Evolutionary conservation across 1,139 yeast genomes (phyloP).

Genomic region (Magnusiomyces suaveolens): DNA sequence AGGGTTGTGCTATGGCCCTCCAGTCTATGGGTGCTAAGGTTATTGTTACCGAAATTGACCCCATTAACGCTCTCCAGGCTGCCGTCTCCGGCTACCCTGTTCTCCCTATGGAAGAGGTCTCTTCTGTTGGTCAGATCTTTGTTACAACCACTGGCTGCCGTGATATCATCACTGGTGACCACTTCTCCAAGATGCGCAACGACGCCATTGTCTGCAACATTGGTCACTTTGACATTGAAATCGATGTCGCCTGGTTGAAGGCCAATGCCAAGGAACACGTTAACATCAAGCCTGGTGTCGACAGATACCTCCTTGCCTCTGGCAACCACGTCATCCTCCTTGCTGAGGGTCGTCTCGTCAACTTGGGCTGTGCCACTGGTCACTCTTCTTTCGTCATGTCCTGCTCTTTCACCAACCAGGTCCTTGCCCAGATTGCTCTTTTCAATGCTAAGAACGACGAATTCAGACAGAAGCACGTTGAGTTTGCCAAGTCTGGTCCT

Average conservation of each 20-base stretch:
- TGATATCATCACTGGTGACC: conserved; percentile 87
- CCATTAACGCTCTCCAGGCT: conserved; percentile 98
- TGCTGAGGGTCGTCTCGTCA: conserved; percentile 99
- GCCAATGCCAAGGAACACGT: conserved; percentile 81
- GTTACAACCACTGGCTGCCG: conserved; percentile 99
- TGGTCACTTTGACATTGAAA: conserved; percentile 99
- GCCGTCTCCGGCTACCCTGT: conserved; percentile 99
- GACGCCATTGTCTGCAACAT: conserved; percentile 99
- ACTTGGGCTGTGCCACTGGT: conserved; percentile 99
- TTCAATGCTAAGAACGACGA: conserved; percentile 78
- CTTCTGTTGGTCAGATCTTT: conserved; percentile 88
- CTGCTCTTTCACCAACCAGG: conserved; percentile 99
- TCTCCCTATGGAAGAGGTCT: conserved; percentile 91
- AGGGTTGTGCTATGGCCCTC: conserved; percentile 99
- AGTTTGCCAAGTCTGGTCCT: conserved; percentile 88
- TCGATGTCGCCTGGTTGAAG: conserved; percentile 97
- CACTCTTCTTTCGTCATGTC: conserved; percentile 99
- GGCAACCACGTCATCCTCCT: conserved; percentile 94
- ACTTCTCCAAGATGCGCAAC: conserved; percentile 91
- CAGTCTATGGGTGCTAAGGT: conserved; percentile 99
- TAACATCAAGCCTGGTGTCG: conserved; percentile 99
- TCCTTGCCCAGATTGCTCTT: conserved; percentile 96
- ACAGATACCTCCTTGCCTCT: conserved; percentile 82
- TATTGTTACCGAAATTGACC: conserved; percentile 94
- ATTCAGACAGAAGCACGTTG: conserved; percentile 76